phyloP scores from a whole-genome alignment of 306 rosid species.

The Dryas alaskensis region DNA sequence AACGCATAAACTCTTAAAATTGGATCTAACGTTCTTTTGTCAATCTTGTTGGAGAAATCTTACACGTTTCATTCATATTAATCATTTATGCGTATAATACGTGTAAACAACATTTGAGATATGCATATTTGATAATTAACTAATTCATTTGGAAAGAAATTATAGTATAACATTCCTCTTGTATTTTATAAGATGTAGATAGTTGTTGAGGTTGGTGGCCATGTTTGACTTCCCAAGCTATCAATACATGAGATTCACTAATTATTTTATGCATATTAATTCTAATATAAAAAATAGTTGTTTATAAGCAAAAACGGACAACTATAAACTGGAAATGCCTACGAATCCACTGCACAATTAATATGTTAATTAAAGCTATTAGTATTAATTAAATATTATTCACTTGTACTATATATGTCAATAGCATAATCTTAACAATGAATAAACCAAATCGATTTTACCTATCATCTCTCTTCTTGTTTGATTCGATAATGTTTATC shows the following conservation, averaged over 20 bases:
- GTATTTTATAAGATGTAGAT: slow-evolving; percentile 9
- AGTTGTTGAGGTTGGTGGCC: neutral
- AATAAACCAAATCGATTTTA: neutral
- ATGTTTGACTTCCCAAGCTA: neutral
- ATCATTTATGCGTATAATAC: too few species aligned
- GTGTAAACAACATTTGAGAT: too few species aligned
- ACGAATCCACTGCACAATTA: neutral
- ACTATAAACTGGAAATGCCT: neutral
- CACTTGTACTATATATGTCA: neutral
- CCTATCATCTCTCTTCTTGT: neutral
- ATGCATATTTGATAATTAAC: too few species aligned
- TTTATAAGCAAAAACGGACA: neutral
- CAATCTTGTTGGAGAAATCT: too few species aligned
- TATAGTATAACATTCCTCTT: neutral
- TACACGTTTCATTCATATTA: too few species aligned
- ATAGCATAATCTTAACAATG: neutral
- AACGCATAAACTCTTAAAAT: too few species aligned
- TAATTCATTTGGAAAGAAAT: neutral
- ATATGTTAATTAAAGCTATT: neutral
- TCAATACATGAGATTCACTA: neutral
- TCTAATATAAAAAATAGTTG: neutral
- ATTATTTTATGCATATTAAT: too few species aligned
- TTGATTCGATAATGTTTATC: too few species aligned
- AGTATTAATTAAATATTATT: neutral
- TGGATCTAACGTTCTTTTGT: too few species aligned